phyloP scores from a whole-genome alignment of 139 green algal species.

The Diplosphaera chodatii region DNA sequence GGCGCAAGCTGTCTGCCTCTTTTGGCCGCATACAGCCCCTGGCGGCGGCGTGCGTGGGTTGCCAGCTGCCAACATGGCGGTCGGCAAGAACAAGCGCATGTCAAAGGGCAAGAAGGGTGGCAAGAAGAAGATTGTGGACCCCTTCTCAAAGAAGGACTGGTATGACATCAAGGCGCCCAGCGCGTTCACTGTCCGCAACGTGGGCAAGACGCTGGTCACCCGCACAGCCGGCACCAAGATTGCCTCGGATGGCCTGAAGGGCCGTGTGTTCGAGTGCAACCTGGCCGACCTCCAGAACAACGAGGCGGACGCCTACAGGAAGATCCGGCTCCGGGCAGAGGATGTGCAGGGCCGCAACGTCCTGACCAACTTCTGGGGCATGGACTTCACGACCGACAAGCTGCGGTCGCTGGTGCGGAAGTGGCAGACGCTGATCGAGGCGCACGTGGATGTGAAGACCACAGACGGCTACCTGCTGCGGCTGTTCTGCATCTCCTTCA shows the following conservation, averaged over 20 bases:
- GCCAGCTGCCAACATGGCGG: slow-evolving; percentile 41
- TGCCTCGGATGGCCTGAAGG: slow-evolving; percentile 97
- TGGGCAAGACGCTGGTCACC: slow-evolving; percentile 98
- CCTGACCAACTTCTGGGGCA: slow-evolving; percentile 97
- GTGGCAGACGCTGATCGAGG: slow-evolving; percentile 99
- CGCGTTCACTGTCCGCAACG: slow-evolving; percentile 84
- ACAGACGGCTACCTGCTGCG: slow-evolving; percentile 96
- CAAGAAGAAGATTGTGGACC: slow-evolving; percentile 97
- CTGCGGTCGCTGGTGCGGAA: slow-evolving; percentile 96
- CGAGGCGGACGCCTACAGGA: slow-evolving; percentile 95
- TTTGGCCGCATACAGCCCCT: not conserved
- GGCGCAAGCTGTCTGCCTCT: not conserved
- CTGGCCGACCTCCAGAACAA: slow-evolving; percentile 98
- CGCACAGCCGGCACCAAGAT: slow-evolving; percentile 98
- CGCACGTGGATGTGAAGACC: slow-evolving; percentile 97
- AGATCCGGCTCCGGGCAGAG: slow-evolving; percentile 93
- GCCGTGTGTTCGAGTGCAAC: slow-evolving; percentile 91
- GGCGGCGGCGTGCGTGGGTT: too few species aligned
- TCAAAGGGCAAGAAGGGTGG: slow-evolving; percentile 98
- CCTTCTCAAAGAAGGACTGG: slow-evolving; percentile 99
- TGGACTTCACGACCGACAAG: slow-evolving; percentile 99
- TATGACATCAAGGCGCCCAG: slow-evolving; percentile 99
- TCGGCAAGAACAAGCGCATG: slow-evolving; percentile 99
- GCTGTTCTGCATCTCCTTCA: slow-evolving; percentile 98
- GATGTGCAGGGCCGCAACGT: slow-evolving; percentile 94